phyloP scores from a whole-genome alignment of 2,329 filamentous ascomycete species.

The Rhynchosporium graminicola region DNA sequence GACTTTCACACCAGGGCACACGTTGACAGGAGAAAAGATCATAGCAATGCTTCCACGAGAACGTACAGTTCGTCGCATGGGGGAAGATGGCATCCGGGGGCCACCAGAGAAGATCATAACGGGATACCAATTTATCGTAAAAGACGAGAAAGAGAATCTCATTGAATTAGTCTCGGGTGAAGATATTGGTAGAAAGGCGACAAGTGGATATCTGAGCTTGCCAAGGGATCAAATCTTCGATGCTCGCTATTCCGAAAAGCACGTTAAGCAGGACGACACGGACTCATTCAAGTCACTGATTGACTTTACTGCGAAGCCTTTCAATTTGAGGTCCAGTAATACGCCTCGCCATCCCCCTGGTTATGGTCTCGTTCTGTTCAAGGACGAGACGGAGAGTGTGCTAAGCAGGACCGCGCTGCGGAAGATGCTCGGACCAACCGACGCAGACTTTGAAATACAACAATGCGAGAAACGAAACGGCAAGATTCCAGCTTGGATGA shows the following conservation, averaged over 20 bases:
- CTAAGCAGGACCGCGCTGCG: constrained; percentile 2
- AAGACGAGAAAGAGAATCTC: background rate
- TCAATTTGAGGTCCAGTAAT: background rate
- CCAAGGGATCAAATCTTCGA: constrained; percentile 2
- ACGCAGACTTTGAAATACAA: constrained; percentile 7
- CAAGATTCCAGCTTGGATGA: background rate
- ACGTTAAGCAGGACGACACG: background rate
- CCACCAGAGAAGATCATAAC: background rate
- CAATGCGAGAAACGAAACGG: constrained; percentile 3
- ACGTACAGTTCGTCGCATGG: background rate
- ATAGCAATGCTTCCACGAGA: background rate
- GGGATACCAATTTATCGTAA: constrained; percentile 1
- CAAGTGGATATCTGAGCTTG: constrained; percentile 1
- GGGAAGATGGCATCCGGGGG: background rate
- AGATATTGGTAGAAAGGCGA: background rate
- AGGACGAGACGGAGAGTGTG: background rate
- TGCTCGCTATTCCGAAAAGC: background rate
- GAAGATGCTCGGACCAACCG: background rate
- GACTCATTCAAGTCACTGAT: background rate
- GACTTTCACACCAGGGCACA: background rate
- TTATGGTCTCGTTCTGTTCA: constrained; percentile 1
- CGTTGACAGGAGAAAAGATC: background rate
- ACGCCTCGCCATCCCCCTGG: background rate
- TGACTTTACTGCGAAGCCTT: background rate
- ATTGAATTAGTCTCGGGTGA: background rate